Percentiles rank a stretch among this genome's conserved stretches.
Evolutionary conservation across 768 basidiomycete genomes (phyloP).

Genomic region (Leccinum subtestaceum): DNA sequence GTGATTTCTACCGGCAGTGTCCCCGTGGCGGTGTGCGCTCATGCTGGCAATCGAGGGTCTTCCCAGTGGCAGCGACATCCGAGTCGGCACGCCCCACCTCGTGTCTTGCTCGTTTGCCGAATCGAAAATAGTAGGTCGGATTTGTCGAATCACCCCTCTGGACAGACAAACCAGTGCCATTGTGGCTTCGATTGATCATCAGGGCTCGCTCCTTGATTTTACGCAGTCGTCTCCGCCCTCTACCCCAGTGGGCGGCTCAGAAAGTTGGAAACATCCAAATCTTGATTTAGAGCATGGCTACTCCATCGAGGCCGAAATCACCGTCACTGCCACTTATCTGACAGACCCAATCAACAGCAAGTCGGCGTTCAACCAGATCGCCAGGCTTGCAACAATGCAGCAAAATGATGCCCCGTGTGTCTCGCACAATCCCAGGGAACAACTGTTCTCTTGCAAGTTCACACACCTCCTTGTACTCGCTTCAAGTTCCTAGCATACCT

Average conservation of each 20-base stretch:
- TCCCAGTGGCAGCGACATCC: not conserved
- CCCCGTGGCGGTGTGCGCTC: constrained; percentile 5
- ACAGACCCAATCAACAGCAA: no score
- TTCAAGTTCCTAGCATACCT: not conserved
- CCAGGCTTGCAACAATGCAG: not conserved
- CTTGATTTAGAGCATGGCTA: not conserved
- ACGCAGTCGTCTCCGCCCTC: not conserved
- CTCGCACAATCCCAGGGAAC: no score
- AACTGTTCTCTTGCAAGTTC: not conserved
- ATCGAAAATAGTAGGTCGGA: not conserved
- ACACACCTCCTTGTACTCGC: not conserved
- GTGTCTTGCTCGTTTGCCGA: not conserved
- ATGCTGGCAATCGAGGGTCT: not conserved
- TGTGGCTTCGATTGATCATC: not conserved
- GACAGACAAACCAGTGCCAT: no score
- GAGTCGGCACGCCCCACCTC: not conserved
- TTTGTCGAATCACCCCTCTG: not conserved
- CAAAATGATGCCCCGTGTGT: not conserved
- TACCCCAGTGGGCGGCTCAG: not conserved
- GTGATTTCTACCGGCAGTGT: constrained; percentile 8
- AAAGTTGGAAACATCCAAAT: not conserved
- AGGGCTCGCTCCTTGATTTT: not conserved
- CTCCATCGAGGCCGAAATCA: not conserved
- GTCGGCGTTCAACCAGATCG: not conserved
- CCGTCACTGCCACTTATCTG: not conserved